A percentile compares a stretch with the other conserved stretches of the same genome.
Evolutionary conservation across 2,329 filamentous ascomycete genomes (phyloP).

Genomic region (Lecanicillium sp.): DNA sequence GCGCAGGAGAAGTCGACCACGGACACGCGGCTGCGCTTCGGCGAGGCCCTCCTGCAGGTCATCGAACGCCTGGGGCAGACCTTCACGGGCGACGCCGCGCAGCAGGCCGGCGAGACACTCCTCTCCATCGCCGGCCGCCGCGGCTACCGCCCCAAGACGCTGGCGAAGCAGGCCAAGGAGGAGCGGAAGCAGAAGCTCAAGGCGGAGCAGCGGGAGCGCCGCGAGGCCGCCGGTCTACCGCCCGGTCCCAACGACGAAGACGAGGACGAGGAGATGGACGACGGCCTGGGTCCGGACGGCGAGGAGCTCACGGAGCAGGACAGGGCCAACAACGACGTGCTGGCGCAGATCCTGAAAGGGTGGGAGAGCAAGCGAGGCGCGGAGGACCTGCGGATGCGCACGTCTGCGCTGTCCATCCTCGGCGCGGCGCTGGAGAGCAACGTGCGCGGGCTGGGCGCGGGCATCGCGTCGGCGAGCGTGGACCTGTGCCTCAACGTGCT

Average conservation of each 20-base stretch:
- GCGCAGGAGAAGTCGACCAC: conserved; percentile 49
- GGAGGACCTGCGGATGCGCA: conserved; percentile 64
- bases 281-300: conserved; percentile 37
- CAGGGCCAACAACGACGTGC: conserved; percentile 41
- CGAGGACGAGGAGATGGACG: conserved; percentile 37
- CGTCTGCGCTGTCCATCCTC: conserved; percentile 63
- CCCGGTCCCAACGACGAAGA: conserved; percentile 28
- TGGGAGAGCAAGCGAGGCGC: conserved; percentile 61
- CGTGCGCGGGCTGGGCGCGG: conserved; percentile 47
- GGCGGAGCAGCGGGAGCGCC: conserved; percentile 26
- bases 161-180: conserved; percentile 47
- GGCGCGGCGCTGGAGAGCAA: conserved; percentile 55
- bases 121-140: conserved; percentile 59
- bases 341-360: conserved; percentile 56
- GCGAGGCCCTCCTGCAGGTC: conserved; percentile 60
- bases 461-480: conserved; percentile 48
- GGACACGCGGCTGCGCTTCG: conserved; percentile 61
- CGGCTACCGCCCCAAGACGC: conserved; percentile 53
- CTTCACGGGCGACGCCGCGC: conserved; percentile 48
- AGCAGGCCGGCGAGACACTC: conserved; percentile 50
- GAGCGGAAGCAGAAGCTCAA: conserved; percentile 43
- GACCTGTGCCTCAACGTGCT: conserved; percentile 60
- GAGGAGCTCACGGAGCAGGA: conserved; percentile 40
- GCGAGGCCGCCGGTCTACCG: conserved; percentile 22
- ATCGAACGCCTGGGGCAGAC: conserved; percentile 54